Percentiles rank a stretch among this genome's conserved stretches.
These are phyloP conservation scores for Dendrobium catenatum DNA, from an alignment of 106 monocot species.

Conservation along the genomic window DNA sequence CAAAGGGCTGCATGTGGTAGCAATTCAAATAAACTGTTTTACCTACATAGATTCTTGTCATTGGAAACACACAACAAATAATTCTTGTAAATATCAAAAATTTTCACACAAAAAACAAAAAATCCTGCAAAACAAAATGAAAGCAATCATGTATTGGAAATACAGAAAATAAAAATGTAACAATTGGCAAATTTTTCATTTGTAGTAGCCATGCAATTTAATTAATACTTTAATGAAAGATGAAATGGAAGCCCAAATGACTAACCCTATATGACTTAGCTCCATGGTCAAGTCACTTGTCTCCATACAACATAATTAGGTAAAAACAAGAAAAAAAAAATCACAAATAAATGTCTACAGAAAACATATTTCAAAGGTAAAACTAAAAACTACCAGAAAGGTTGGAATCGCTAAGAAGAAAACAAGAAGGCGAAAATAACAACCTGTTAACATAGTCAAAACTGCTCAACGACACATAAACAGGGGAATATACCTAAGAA, in stretches of 20 bases:
- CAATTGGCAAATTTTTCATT: no score
- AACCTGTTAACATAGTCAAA: slow-evolving; percentile 20
- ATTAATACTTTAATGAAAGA: neutral
- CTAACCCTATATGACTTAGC: slow-evolving; percentile 70
- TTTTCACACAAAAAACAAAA: no score
- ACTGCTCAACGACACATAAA: neutral
- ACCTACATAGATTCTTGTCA: no score
- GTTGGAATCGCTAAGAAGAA: slow-evolving; percentile 74
- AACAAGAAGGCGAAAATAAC: slow-evolving; percentile 62
- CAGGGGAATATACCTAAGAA: neutral
- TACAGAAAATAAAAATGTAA: no score
- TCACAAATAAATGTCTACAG: neutral
- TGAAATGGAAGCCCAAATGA: neutral
- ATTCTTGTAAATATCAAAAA: no score
- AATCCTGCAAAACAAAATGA: no score
- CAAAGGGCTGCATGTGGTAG: no score
- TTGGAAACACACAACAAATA: no score
- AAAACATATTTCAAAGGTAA: neutral
- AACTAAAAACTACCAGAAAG: slow-evolving; percentile 37
- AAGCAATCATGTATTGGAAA: no score
- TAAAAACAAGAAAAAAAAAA: neutral
- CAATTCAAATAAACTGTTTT: no score
- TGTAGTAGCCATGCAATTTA: neutral
- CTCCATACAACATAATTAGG: slow-evolving; percentile 40
- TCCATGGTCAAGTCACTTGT: slow-evolving; percentile 84